Conservation (phyloP, 305 asterid genomes). For the Plantago coronopus region DNA sequence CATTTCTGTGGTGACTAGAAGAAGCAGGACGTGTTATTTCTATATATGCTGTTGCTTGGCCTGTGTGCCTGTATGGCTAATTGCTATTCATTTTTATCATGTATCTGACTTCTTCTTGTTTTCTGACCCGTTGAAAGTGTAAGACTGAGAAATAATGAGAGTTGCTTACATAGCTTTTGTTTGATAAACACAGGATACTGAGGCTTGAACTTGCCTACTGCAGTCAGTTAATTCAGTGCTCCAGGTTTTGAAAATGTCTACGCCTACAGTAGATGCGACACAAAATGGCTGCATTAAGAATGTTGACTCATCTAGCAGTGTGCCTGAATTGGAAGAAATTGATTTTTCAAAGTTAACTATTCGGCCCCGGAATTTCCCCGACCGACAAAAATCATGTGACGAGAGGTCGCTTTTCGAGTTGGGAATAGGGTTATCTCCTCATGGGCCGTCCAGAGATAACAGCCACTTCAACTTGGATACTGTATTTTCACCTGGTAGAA, state of each 20-base stretch:
- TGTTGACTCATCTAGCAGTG: conserved; percentile 27
- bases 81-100: no score
- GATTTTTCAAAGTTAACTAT: conserved; percentile 45
- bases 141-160: neutral
- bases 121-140: neutral
- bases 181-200: conserved; percentile 19
- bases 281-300: conserved; percentile 29
- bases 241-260: conserved; percentile 30
- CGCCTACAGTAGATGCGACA: conserved; percentile 20
- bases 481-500: conserved; percentile 37
- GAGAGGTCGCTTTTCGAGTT: conserved; percentile 45
- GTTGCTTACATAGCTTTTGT: conserved; percentile 1
- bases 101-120: neutral
- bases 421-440: conserved; percentile 40
- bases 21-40: no score
- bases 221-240: neutral
- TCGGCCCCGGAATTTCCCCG: conserved; percentile 44
- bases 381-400: conserved; percentile 50
- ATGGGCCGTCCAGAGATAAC: conserved; percentile 46
- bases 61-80: no score
- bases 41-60: no score
- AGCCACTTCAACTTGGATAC: conserved; percentile 33
- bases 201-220: conserved; percentile 15
- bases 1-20: no score
- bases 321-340: conserved; percentile 31